Evolutionary conservation across 768 basidiomycete species (phyloP).

Genomic region (Suillus hirtellus): DNA sequence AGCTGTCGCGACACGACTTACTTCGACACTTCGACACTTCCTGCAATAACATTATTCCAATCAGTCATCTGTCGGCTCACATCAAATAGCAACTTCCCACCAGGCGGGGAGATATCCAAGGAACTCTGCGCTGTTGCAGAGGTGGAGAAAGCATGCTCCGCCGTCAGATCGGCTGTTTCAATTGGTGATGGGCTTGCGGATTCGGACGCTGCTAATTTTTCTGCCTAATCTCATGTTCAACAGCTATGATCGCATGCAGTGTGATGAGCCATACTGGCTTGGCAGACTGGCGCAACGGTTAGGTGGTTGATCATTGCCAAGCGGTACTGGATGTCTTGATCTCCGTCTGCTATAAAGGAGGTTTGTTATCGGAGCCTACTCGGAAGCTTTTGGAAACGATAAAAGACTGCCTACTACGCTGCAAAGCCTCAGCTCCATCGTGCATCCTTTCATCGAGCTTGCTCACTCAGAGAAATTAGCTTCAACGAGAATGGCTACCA

Average conservation of each 20-base stretch:
- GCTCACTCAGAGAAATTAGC: too few species aligned
- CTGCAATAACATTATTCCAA: constrained; percentile 26
- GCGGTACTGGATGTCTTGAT: too few species aligned
- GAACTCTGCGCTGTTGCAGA: constrained; percentile 23
- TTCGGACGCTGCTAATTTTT: constrained; percentile 13
- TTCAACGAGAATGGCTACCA: too few species aligned
- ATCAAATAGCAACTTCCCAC: constrained; percentile 16
- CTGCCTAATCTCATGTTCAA: background rate
- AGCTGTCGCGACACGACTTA: constrained; percentile 24
- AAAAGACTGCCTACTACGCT: too few species aligned
- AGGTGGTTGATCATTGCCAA: too few species aligned
- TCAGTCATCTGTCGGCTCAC: constrained; percentile 27
- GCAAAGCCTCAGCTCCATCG: too few species aligned
- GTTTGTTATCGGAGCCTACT: too few species aligned
- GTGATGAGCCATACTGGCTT: constrained; percentile 23
- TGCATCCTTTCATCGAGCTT: too few species aligned
- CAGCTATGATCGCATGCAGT: constrained; percentile 28
- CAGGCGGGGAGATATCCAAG: constrained; percentile 11
- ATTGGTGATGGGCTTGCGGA: constrained; percentile 22
- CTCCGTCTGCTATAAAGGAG: too few species aligned
- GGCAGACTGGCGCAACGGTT: too few species aligned
- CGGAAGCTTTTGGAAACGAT: too few species aligned
- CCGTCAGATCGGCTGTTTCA: constrained; percentile 18
- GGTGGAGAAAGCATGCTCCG: constrained; percentile 24
- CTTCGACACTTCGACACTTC: constrained; percentile 20